Base-by-base conservation (phyloP, 805 yeast genomes). In the Ogataea neopini region DNA sequence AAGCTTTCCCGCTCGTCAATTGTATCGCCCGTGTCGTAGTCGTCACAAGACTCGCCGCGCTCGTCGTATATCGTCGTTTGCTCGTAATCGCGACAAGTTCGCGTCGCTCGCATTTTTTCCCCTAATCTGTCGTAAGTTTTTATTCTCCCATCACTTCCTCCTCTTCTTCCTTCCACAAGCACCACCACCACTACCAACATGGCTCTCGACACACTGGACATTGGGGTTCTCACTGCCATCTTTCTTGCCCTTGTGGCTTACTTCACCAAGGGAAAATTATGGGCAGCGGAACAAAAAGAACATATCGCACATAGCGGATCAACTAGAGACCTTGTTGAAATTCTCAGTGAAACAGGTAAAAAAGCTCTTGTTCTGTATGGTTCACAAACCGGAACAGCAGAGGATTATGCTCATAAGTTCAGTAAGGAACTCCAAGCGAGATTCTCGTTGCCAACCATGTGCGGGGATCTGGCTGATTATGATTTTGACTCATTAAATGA, bases 331-430 rank as follows among this genome's bases (percentile, higher is more conserved):
- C 68, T 86, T 38, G 72, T 77, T 8, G 80, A 79, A 48, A 79
- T 78, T 2, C 65, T 92, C 56, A 71, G 72, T 43, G 71, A 72
- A 32, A 82, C 83, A 59, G 76, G 79, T 51, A 91, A 92, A 69
- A 84, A 86, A 54, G 85, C 87, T 30, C 72, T 90, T 37, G 84
- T 94, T 3, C 77, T 94, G 51, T 94, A 78, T 64, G 98, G 96
- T 14, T 91, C 98, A 11, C 99, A 94, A 70, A 94, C 99, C 4
- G 99, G 99, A 54, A 94, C 99, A 14, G 96, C 98, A 37, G 99
- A 94, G 70, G 99, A 94, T 63, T 92, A 90, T 60, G 96, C 97
- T 15, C 80, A 85, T 58, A 88, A 92, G 64, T 83, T 90, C 57
- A 82, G 96, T 40, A 90, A 91, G 63, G 99, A 94, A 65, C 81